Percentiles rank a stretch among this genome's conserved stretches.
Conservation (phyloP, 1,139 yeast species). For the Sugiyamaella pinicola region DNA sequence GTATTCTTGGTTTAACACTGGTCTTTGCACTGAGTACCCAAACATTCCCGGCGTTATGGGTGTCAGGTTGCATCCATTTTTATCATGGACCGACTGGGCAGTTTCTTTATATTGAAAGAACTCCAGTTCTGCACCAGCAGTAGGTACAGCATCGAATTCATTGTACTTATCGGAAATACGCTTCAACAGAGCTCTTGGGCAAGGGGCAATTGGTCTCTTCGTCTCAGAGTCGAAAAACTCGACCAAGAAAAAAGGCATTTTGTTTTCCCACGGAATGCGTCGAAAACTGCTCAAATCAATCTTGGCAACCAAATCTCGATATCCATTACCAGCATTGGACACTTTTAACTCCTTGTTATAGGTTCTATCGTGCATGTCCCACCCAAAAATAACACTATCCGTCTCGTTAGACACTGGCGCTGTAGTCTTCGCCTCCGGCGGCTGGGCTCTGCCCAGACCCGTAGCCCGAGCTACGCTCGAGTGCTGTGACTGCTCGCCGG, state of each 20-base stretch:
- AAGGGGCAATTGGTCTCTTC: conserved; percentile 38
- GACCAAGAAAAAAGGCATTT: conserved; percentile 40
- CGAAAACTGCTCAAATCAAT: conserved; percentile 37
- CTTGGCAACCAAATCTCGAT: conserved; percentile 39
- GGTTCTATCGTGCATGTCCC: conserved; percentile 45
- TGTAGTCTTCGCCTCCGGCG: no score
- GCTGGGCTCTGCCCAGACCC: no score
- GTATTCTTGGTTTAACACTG: conserved; percentile 39
- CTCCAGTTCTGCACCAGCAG: conserved; percentile 45
- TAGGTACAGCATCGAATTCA: conserved; percentile 29
- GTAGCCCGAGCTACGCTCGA: no score
- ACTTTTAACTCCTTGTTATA: conserved; percentile 37
- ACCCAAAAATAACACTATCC: conserved; percentile 42
- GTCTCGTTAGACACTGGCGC: conserved; percentile 1
- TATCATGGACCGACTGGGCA: conserved; percentile 35
- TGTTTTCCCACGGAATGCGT: conserved; percentile 41
- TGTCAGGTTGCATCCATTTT: conserved; percentile 35
- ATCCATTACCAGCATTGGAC: conserved; percentile 42
- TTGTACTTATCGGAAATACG: conserved; percentile 29
- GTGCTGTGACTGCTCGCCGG: no score
- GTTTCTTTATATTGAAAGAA: conserved; percentile 43
- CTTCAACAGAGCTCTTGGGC: conserved; percentile 40
- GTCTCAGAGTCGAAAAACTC: conserved; percentile 36
- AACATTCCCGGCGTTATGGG: conserved; percentile 44
- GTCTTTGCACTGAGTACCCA: conserved; percentile 44